Base-by-base conservation (phyloP, 768 basidiomycete genomes). In the Saitozyma podzolica region DNA sequence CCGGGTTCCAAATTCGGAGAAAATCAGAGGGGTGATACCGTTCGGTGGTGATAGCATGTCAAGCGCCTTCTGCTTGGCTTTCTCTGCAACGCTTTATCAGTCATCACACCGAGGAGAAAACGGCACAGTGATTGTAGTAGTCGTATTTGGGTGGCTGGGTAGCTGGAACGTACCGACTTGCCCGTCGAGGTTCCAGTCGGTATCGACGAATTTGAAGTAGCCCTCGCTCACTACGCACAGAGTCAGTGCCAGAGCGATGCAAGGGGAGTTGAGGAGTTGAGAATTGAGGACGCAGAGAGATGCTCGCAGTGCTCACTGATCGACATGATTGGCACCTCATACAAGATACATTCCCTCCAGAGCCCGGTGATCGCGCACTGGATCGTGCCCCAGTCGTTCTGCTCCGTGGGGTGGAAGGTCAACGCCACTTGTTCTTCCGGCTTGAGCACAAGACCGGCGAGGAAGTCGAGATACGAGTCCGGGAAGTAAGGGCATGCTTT, bases 281-380 rank as follows among this genome's bases (percentile, higher is more conserved):
- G 9, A 19, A 16, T 17, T 42, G 8, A 41, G 10, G 17, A 51
- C 29, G 29, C 29, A 29, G 29, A 3, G 45, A 11, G 6, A 6
- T 17, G 45, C 45, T 47, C 45, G 45, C 45, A 47, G 45, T 4
- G 74, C 77, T 59, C 52, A 78, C 77, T 82, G 65, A 87, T 87
- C 13, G 92, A 87, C 92, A 98, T 93, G 55, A 98, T 81, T 0
- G 92, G 94, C 0, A 97, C 92, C 81, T 98, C 96, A 87, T 95
- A 99, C 37, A 96, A 81, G 61, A 98, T 95, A 8, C 64, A 65
- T 29, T 78, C 74, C 52, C 58, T 67, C 79, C 78, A 80, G 9
- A 62, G 57, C 8, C 80, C 80, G 41, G 65, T 59, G 45, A 80
- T 93, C 39, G 72, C 72, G 6, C 86, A 85, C 64, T 87, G 86